Evolutionary conservation across 2,329 filamentous ascomycete species (phyloP).

Genomic region (Clarireedia monteithiana): DNA sequence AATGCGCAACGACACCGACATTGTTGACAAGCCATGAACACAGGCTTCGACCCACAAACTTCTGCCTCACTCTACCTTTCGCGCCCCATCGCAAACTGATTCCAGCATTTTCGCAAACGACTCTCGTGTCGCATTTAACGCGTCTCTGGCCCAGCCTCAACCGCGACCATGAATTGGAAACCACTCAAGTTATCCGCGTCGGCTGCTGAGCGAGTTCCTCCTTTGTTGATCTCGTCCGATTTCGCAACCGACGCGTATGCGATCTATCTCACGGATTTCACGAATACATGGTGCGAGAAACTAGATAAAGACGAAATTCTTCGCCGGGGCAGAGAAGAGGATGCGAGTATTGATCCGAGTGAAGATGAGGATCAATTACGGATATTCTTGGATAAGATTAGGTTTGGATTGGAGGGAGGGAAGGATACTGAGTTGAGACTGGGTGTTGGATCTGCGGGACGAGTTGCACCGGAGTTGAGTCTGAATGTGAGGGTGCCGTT

Average conservation of each 20-base stretch:
- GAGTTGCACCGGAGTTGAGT: slow-evolving; percentile 30
- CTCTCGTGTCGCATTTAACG: background rate
- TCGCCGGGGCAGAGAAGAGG: slow-evolving; percentile 50
- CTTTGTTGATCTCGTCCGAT: slow-evolving; percentile 53
- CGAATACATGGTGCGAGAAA: slow-evolving; percentile 63
- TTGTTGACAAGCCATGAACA: background rate
- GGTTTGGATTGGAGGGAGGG: slow-evolving; percentile 38
- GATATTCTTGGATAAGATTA: slow-evolving; percentile 58
- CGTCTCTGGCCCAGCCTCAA: background rate
- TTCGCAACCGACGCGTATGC: slow-evolving; percentile 52
- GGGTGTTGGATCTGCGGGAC: slow-evolving; percentile 27
- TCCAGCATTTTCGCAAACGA: background rate
- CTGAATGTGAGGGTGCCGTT: slow-evolving; percentile 48
- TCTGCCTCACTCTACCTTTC: background rate
- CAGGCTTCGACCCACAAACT: background rate
- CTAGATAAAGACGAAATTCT: slow-evolving; percentile 56
- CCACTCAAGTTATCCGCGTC: slow-evolving; percentile 16
- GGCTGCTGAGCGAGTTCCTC: slow-evolving; percentile 38
- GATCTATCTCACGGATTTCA: slow-evolving; percentile 63
- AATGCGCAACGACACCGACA: background rate
- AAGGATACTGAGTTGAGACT: slow-evolving; percentile 38
- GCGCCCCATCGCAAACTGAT: background rate
- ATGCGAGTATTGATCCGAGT: slow-evolving; percentile 63
- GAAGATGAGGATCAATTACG: slow-evolving; percentile 58
- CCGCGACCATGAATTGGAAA: slow-evolving; percentile 20